A percentile compares a stretch with the other conserved stretches of the same genome.
These are phyloP conservation scores for Anastatica hierochuntica DNA, from an alignment of 345 rosid genomes.

Conservation along the genomic window DNA sequence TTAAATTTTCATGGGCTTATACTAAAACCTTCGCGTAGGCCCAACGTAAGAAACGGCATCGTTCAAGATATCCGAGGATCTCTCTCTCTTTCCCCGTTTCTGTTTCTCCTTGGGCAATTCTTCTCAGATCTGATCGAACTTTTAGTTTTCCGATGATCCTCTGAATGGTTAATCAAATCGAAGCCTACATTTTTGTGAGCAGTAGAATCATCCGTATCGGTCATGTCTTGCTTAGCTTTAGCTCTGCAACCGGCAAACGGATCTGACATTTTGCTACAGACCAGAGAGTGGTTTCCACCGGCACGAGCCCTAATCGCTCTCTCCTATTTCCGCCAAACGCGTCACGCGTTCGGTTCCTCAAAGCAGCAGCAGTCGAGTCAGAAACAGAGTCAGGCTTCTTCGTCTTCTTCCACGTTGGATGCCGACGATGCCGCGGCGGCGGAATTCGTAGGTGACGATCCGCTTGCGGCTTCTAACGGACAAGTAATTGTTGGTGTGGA, in stretches of 20 bases:
- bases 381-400: slow-evolving; percentile 22
- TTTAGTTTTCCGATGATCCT: background rate
- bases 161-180: background rate
- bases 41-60: background rate
- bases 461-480: slow-evolving; percentile 90
- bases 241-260: slow-evolving; percentile 86
- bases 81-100: background rate
- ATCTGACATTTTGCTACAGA: slow-evolving; percentile 82
- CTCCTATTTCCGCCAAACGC: slow-evolving; percentile 87
- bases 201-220: background rate
- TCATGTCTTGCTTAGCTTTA: slow-evolving; percentile 80
- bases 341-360: slow-evolving; percentile 55
- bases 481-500: slow-evolving; percentile 96
- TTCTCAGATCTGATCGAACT: slow-evolving; percentile 23
- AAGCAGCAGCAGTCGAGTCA: slow-evolving; percentile 17
- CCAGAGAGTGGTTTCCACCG: slow-evolving; percentile 94
- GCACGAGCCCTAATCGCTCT: slow-evolving; percentile 88
- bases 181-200: background rate
- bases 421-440: slow-evolving; percentile 34
- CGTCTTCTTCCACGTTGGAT: slow-evolving; percentile 26
- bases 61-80: slow-evolving; percentile 3
- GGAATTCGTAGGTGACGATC: slow-evolving; percentile 82
- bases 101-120: slow-evolving; percentile 6
- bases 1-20: background rate
- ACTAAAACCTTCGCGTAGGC: background rate